Base-by-base conservation (phyloP, 768 basidiomycete genomes). In the Suillus plorans region DNA sequence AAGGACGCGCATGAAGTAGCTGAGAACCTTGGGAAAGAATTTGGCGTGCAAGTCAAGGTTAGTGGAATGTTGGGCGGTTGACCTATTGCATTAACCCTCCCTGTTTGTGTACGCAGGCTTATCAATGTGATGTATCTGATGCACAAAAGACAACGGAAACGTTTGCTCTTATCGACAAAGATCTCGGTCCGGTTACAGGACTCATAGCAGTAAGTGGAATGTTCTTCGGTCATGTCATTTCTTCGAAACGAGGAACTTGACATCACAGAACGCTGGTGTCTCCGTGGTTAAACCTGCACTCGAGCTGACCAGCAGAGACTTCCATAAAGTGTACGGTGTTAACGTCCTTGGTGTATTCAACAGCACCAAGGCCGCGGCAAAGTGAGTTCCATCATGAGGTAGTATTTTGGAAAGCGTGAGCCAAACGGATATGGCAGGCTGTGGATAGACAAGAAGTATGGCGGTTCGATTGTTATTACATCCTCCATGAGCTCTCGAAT, bases 291-390 rank as follows among this genome's bases (percentile, higher is more conserved):
- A 89, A 73, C 84, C 86, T 0, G 89, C 88, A 0, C 63, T 87
- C 39, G 85, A 90, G 5, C 73, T 89, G 63, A 79, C 78, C 1
- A 70, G 78, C 9, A 82, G 85, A 0, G 89, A 90, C 63, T 90
- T 88, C 75, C 70, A 78, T 3, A 77, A 72, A 20, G 81, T 89
- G 0, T 89, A 82, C 66, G 80, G 80, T 55, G 84, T 85, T n/a
- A 90, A 90, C 64, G 87, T 89, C 9, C 84, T 81, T 41, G 89
- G 88, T 1, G 88, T 88, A 1, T 89, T 88, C 79, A 88, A 89
- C 66, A 84, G 82, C 7, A 81, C 84, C 25, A 81, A 85, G 16
- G 88, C 85, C 1, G 84, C 82, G 18, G 86, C 87, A 2, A 82
- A 83, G 85, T 86, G 65, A 12, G 80, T 70, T 4, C 20, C 10